These are phyloP conservation scores for Ilyonectria robusta DNA, from an alignment of 2,329 filamentous ascomycete genomes.

Conservation along the genomic window DNA sequence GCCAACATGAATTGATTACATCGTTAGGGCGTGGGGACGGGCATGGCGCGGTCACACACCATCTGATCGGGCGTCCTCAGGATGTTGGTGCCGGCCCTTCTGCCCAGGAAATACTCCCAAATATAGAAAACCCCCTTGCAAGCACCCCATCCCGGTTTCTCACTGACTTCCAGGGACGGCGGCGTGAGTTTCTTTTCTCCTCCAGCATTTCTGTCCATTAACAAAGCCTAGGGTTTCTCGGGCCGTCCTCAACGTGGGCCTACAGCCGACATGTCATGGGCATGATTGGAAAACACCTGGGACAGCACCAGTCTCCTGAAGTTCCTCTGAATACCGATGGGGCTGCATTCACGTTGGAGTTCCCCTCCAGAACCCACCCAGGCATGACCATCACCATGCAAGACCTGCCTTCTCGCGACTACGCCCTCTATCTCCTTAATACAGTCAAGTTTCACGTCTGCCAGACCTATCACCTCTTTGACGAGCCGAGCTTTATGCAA, in stretches of 20 bases:
- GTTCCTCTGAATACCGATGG: constrained; percentile 25
- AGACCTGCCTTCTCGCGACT: constrained; percentile 20
- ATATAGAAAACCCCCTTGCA: constrained; percentile 10
- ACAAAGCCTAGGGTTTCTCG: constrained; percentile 12
- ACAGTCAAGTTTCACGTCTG: constrained; percentile 29
- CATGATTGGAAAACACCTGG: constrained; percentile 20
- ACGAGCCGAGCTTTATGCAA: constrained; percentile 20
- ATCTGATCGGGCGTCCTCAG: too few species aligned
- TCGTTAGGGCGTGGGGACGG: too few species aligned
- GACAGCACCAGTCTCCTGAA: constrained; percentile 5
- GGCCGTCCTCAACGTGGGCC: constrained; percentile 29
- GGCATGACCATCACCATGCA: constrained; percentile 1
- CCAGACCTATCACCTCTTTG: constrained; percentile 27
- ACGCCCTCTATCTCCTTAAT: constrained; percentile 24
- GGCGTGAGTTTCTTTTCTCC: not conserved
- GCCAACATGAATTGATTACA: not conserved
- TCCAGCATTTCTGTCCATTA: not conserved
- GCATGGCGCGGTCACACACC: too few species aligned
- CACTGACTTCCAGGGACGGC: constrained; percentile 5
- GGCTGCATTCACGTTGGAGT: constrained; percentile 17
- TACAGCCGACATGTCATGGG: constrained; percentile 28
- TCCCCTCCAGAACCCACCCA: not conserved
- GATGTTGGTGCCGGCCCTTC: too few species aligned
- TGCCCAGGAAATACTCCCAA: not conserved
- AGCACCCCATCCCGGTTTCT: constrained; percentile 12